A percentile compares a stretch with the other conserved stretches of the same genome.
These are phyloP conservation scores for Blastobotrys arbuscula DNA, from an alignment of 1,139 yeast species.

Conservation along the genomic window DNA sequence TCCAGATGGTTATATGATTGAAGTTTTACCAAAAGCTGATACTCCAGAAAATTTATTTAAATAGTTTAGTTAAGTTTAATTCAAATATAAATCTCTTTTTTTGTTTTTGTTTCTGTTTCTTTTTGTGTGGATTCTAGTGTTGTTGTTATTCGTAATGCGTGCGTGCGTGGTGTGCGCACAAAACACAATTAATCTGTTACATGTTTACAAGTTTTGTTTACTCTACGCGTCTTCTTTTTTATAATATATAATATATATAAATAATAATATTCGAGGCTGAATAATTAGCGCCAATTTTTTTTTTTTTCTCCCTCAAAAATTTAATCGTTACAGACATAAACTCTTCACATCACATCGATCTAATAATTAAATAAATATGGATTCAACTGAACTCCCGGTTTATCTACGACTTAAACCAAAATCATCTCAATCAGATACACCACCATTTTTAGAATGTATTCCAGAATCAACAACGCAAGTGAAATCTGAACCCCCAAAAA, in stretches of 20 bases:
- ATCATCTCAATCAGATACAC: slow-evolving; percentile 11
- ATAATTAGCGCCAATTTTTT: not conserved
- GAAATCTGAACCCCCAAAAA: slow-evolving; percentile 24
- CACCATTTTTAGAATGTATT: slow-evolving; percentile 19
- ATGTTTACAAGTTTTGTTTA: no score
- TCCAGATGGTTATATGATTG: slow-evolving; percentile 90
- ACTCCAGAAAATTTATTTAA: slow-evolving; percentile 22
- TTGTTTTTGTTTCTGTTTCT: no score
- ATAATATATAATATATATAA: no score
- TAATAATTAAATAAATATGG: not conserved
- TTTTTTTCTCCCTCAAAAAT: not conserved
- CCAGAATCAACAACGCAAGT: slow-evolving; percentile 17
- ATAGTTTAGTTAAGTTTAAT: no score
- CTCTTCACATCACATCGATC: not conserved
- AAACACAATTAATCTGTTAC: no score
- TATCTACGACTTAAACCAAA: slow-evolving; percentile 36
- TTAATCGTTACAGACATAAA: not conserved
- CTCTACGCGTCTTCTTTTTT: no score
- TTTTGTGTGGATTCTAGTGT: no score
- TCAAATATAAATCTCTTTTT: no score
- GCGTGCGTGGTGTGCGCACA: no score
- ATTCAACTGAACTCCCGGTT: slow-evolving; percentile 29
- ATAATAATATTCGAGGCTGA: no score
- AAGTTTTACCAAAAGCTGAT: slow-evolving; percentile 48
- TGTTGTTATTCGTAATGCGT: no score